Conservation (phyloP, 768 basidiomycete species). For the Kwoniella botswanensis region DNA sequence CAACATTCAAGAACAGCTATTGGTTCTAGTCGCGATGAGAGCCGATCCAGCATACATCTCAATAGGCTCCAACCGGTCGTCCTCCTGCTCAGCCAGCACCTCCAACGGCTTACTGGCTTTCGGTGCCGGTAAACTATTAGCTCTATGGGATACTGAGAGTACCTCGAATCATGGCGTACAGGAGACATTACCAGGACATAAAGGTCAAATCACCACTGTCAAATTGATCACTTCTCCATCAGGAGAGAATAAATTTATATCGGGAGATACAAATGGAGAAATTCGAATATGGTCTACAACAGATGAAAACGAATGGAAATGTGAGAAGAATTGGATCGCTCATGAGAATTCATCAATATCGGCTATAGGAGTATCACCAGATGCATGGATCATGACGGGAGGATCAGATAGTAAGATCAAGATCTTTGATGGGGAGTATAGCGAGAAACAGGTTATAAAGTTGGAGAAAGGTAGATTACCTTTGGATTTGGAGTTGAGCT, state of each 20-base stretch:
- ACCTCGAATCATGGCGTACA: constrained; percentile 62
- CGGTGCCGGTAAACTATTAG: constrained; percentile 66
- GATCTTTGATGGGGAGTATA: constrained; percentile 65
- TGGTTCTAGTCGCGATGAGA: neutral
- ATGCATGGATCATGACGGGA: constrained; percentile 69
- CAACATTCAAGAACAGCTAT: no score
- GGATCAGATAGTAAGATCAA: constrained; percentile 81
- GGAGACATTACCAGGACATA: constrained; percentile 76
- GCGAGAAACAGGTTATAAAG: constrained; percentile 61
- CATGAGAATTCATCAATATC: constrained; percentile 72
- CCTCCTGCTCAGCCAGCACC: constrained; percentile 50
- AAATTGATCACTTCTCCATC: constrained; percentile 63
- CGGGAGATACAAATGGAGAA: constrained; percentile 76
- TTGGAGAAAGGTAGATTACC: constrained; percentile 75
- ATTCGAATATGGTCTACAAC: constrained; percentile 67
- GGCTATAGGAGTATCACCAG: constrained; percentile 62
- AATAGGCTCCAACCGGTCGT: constrained; percentile 54
- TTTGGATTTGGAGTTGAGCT: constrained; percentile 68
- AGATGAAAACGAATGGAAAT: constrained; percentile 22
- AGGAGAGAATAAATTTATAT: constrained; percentile 62
- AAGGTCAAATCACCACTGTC: constrained; percentile 74
- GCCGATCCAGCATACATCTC: constrained; percentile 48
- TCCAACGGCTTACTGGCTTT: constrained; percentile 63
- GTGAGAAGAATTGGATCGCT: constrained; percentile 61
- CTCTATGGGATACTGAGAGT: constrained; percentile 64